Evolutionary conservation across 116 monocot species (phyloP), one percentile per base, ranked within the genome.

Genomic region (Papilionanthe hybrid): DNA sequence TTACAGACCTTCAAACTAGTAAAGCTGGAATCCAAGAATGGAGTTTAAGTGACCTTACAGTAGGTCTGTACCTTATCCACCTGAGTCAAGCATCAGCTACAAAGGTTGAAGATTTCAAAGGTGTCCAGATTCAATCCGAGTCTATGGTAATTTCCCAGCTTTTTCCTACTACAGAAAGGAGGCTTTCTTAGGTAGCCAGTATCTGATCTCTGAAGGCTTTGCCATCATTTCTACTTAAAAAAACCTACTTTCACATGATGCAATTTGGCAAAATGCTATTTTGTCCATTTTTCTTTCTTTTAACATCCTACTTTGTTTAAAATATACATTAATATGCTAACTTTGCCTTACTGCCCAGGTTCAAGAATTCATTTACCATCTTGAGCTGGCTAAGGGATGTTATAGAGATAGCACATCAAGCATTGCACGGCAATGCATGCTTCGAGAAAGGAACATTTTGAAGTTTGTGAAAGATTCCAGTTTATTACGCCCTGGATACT

Each of bases 401-500:
- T 98, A 98, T 79, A 94, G 91, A 82, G 92, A 88, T 55, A 90
- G 60, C 78, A 81, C 85, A 28, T 79, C 92, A 47, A 84, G 84
- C 29, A 87, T 98, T 78, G 92, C 97, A 83, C 75, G 86, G 18
- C 88, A 92, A 48, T 86, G 90, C 84, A 94, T 98, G 97, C 92
- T 98, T 86, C 94, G 87, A 73, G 94, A 98, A 85, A 88, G 82
- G 71, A 98, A 98, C 42, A 81, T 98, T 55, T 13, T 94, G 68
- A 98, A 98, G 76, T 98, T 98, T 85, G 88, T 98, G 18, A 93
- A 86, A 79, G 87, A 90, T 87, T 98, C 97, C 9, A 98, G 94
- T 82, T 86, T 98, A 41, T 83, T 98, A 86, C 85, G 97, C 72
- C 97, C 94, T 75, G 97, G 97, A 84, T 98, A 92, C 83, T 94